Evolutionary conservation across 345 rosid genomes (phyloP), one percentile per base, ranked within the genome.

Genomic region (Pseudoturritis turrita): DNA sequence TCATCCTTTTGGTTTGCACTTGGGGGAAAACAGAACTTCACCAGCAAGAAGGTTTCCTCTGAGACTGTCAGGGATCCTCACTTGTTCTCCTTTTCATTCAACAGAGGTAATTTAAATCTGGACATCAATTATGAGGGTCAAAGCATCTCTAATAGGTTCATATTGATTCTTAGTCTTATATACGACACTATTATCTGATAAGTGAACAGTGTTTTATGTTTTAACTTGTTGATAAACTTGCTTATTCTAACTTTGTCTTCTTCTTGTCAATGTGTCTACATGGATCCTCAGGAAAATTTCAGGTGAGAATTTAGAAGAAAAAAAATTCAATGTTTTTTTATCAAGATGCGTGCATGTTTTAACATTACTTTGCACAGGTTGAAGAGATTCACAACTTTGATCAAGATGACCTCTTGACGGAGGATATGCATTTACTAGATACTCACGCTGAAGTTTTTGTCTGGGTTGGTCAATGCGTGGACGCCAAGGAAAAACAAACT

Each of bases 361-460:
- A 68, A 65, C 72, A 51, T 76, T 63, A 60, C 36, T 26, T 55
- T 78, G 31, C 59, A 71, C 86, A 95, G 99, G 87, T 92, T 57
- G 94, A 96, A 82, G 99, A 96, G 85, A 81, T 96, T 68, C 84
- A 87, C 87, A 90, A 89, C 82, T 96, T 90, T 56, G 80, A 84
- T 69, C 99, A 96, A 80, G 99, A 92, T 79, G 99, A 96, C 74
- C 87, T 96, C 35, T 79, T 96, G 86, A 85, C 98, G 5, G 99
- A 96, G 78, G 99, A 96, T 73, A 80, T 88, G 73, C 75, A 89
- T 86, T 79, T 96, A 71, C 90, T 96, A 39, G 99, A 96, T 79
- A 90, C 98, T 33, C 94, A 85, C 68, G 94, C 96, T 62, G 99
- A 92, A 79, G 97, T 92, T 61, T 96, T 92, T 85, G 87, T 92